Base-by-base conservation (phyloP, 139 green algal species). In the Gonium pectorale region DNA sequence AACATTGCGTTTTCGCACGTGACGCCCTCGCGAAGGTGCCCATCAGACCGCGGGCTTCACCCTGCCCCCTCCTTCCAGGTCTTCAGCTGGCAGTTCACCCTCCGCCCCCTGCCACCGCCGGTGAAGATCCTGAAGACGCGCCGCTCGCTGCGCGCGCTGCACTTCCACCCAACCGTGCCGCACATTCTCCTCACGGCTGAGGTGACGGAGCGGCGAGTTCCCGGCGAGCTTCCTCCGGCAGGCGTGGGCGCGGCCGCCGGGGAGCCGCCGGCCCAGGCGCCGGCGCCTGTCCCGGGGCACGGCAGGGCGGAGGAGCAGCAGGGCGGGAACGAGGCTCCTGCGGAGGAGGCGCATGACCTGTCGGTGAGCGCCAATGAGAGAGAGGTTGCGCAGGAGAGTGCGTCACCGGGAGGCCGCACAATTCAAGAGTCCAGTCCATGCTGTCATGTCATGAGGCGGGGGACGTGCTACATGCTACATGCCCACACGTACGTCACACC, bases 101-200 rank as follows among this genome's bases (percentile, higher is more conserved):
- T n/a, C n/a, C n/a, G n/a, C n/a, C n/a, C 43, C 62, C 35, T 69
- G 51, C 40, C 35, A 4, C 22, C 46, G 9, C 91, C 86, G 2
- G 37, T 77, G 60, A 41, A 84, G 35, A 90, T 92, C 22, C 89
- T 96, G 0, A 94, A 92, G 49, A 98, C 96, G 27, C 89, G 90
- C 69, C 89, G 94, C 29, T 98, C 95, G 1, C 90, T 98, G 87
- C 90, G 96, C 1, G 96, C 96, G 19, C 92, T 98, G 41, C 95
- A 97, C 87, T 98, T 98, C 83, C 96, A 98, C 87, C 96, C 96
- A 15, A 86, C 92, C 27, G 95, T 94, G 19, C 77, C 86, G 3
- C 92, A 93, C 13, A 63, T 98, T 17, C 78, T 98, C 33, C 88
- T 98, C 29, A 97, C 95, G 1, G 96, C 96, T 1, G 96, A 98